These are phyloP conservation scores for Pisolithus albus DNA, from an alignment of 768 basidiomycete genomes.

Conservation along the genomic window DNA sequence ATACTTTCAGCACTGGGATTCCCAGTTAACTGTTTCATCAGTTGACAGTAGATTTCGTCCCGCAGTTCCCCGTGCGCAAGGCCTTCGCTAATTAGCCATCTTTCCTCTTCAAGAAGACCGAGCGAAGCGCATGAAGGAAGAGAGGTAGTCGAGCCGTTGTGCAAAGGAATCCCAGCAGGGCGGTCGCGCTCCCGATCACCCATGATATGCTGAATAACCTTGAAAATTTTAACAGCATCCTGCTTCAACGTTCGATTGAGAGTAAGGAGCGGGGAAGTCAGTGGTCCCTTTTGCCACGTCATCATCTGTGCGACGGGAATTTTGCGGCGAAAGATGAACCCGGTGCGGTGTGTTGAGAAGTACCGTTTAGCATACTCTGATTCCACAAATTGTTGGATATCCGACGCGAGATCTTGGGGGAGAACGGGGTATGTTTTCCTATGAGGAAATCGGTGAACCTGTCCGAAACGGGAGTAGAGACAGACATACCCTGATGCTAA, in stretches of 20 bases:
- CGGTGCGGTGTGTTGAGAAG: conserved; percentile 85
- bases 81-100: conserved; percentile 79
- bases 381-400: conserved; percentile 83
- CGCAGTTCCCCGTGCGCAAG: conserved; percentile 75
- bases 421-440: conserved; percentile 68
- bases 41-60: conserved; percentile 90
- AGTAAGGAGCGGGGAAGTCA: conserved; percentile 69
- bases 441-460: conserved; percentile 8
- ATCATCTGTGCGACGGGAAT: conserved; percentile 84
- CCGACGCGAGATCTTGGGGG: conserved; percentile 72
- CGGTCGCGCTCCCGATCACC: conserved; percentile 80
- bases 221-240: conserved; percentile 82
- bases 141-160: conserved; percentile 38
- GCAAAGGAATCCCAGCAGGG: conserved; percentile 40
- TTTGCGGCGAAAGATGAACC: conserved; percentile 76
- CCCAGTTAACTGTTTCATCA: conserved; percentile 83
- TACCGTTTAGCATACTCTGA: conserved; percentile 82
- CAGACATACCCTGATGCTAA: conserved; percentile 58
- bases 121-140: conserved; percentile 36
- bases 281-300: conserved; percentile 81
- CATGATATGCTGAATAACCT: conserved; percentile 88
- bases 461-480: not conserved
- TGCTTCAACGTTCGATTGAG: conserved; percentile 58
- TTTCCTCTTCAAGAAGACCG: conserved; percentile 71
- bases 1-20: conserved; percentile 81